These are phyloP conservation scores for Hemileccinum rubropunctum DNA, from an alignment of 768 basidiomycete species.

Conservation along the genomic window DNA sequence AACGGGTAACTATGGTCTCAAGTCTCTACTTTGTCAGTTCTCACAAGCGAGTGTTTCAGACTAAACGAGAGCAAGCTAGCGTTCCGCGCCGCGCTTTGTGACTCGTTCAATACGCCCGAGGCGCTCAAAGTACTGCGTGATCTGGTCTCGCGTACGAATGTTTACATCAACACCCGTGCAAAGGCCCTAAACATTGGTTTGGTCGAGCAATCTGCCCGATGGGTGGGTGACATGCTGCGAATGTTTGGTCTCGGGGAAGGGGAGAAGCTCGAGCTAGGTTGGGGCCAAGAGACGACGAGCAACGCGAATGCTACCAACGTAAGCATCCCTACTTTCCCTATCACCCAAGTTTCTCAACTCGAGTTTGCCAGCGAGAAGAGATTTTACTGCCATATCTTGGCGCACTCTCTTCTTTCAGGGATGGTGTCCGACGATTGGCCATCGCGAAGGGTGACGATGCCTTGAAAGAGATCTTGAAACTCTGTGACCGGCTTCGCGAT, in stretches of 20 bases:
- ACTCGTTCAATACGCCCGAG: conserved; percentile 94
- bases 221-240: conserved; percentile 71
- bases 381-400: conserved; percentile 87
- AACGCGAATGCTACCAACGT: conserved; percentile 36
- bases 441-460: conserved; percentile 66
- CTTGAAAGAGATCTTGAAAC: conserved; percentile 74
- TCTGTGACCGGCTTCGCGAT: conserved; percentile 90
- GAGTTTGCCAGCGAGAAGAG: conserved; percentile 66
- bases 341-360: neutral
- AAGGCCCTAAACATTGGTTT: conserved; percentile 59
- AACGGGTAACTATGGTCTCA: conserved; percentile 45
- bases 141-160: conserved; percentile 79
- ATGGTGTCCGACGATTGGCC: conserved; percentile 80
- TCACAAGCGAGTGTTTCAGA: conserved; percentile 39
- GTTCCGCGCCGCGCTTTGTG: conserved; percentile 87
- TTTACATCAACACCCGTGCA: conserved; percentile 75
- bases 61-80: conserved; percentile 68
- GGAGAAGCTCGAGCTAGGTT: conserved; percentile 68
- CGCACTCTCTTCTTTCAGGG: conserved; percentile 85
- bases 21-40: conserved; percentile 6
- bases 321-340: conserved; percentile 34
- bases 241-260: conserved; percentile 81
- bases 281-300: conserved; percentile 66
- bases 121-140: conserved; percentile 77
- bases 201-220: conserved; percentile 61